Percentiles rank a stretch among this genome's conserved stretches.
Evolutionary conservation across 106 monocot genomes (phyloP).

Genomic region (Apostasia shenzhenica): DNA sequence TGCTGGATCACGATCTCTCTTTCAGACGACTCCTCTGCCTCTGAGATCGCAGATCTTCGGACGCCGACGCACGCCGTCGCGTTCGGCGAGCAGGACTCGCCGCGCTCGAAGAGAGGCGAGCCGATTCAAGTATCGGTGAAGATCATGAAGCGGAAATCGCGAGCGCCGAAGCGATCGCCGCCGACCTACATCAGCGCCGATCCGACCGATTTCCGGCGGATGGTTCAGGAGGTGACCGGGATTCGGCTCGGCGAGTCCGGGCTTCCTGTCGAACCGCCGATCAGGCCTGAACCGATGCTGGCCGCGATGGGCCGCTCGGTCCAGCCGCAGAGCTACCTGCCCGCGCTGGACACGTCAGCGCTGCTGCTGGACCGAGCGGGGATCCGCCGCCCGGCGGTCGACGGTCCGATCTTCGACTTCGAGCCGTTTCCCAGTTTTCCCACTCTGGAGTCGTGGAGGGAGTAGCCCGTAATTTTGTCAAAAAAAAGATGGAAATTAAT

Average conservation of each 20-base stretch:
- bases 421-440: conserved; percentile 40
- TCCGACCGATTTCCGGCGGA: conserved; percentile 41
- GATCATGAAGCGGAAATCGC: conserved; percentile 32
- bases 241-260: conserved; percentile 1
- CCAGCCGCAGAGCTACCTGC: conserved; percentile 9
- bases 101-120: background rate
- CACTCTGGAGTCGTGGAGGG: conserved; percentile 49
- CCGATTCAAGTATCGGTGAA: background rate
- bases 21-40: conserved; percentile 26
- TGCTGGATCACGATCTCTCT: conserved; percentile 11
- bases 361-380: conserved; percentile 7
- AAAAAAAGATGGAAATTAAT: too few species aligned
- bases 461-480: too few species aligned
- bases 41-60: conserved; percentile 3
- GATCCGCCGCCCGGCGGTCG: background rate
- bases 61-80: background rate
- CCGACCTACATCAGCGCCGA: conserved; percentile 58
- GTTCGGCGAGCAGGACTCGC: background rate
- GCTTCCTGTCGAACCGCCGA: background rate
- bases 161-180: conserved; percentile 23
- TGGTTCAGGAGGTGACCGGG: conserved; percentile 69
- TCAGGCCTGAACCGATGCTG: conserved; percentile 17
- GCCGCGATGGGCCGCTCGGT: background rate
- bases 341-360: conserved; percentile 45
- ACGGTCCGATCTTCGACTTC: conserved; percentile 14